Base-by-base conservation (phyloP, 768 basidiomycete species). In the Fomitopsis serialis region DNA sequence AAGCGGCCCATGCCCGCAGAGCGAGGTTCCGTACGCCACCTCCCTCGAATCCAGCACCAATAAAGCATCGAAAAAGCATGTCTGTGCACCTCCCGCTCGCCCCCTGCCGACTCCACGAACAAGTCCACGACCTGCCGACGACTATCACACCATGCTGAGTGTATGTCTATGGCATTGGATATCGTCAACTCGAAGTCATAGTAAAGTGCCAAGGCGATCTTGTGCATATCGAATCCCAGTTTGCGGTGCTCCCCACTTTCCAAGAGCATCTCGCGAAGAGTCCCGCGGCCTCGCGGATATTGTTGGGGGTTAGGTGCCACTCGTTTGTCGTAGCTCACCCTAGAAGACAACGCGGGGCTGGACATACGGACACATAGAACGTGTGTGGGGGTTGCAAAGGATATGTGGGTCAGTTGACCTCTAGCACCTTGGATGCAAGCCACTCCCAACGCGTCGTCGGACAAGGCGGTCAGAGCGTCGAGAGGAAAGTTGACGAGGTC, bases 161-260 rank as follows among this genome's bases (percentile, higher is more conserved):
- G 48, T 13, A 50, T 37, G n/a, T 54, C 54, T 7, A 54, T 23
- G 10, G 42, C 37, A 2, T 45, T 6, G 2, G 11, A n/a, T 12
- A 78, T 68, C 9, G 60, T 63, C 10, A 77, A 48, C 0, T 61
- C 66, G 7, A 71, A 44, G 52, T 82, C 80, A 9, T 62, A 43
- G 58, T 66, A 69, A 15, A 83, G 57, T 1, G 76, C 65, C 3
- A 69, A 54, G 0, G 72, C 68, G 0, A 81, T 58, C 29, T 65
- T 68, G 57, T 79, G 77, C 78, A 78, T 77, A 34, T 64, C 62
- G 43, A 80, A 77, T 21, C 8, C 52, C 11, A 54, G 32, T 44
- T 54, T 54, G 45, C 45, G 52, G 19, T 47, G 46, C 3, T 29
- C 45, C 45, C 15, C 2, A 17, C 34, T 12, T 23, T 24, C 42